Base-by-base conservation (phyloP, 2,329 filamentous ascomycete species). In the Thelonectria olida region DNA sequence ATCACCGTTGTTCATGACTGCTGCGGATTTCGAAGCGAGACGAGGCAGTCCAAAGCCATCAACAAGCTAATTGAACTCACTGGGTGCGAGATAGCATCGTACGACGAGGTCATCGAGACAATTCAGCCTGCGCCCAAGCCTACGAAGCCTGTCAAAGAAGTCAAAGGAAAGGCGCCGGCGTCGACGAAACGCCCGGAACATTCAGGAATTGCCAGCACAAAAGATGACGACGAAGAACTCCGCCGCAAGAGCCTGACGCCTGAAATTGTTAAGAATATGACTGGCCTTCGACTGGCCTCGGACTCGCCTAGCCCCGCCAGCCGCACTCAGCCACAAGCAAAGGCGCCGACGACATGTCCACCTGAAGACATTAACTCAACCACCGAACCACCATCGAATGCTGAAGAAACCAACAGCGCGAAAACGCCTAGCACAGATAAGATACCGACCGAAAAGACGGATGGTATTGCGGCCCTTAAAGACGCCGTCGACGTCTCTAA, bases 1-100 rank as follows among this genome's bases (percentile, higher is more conserved):
- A 92, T 97, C 71, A 96, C 91, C 5, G 81, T 98, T 12, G 81
- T 98, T 38, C 90, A 96, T 53, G 93, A 98, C 74, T 97, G 94
- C 75, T 88, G 97, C 56, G 94, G 93, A 10, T 97, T 90, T 72
- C 88, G 92, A 47, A 88, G 83, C 68, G 86, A 88, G 59, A 76
- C 81, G 17, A 87, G 92, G 42, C 93, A 97, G 68, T 81, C 86
- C 44, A 82, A 87, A 65, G 91, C 94, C 0, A 81, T 96, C 67
- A 84, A 85, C 53, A 87, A 88, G 55, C 89, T 97, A 74, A 83
- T 87, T 2, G 87, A 92, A 41, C 85, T 92, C 52, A 91, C 94
- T 62, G 92, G 91, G 27, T 93, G 91, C 47, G 86, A 88, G 45
- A 81, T 90, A 3, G 81, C 89, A 25, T 83, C 84, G 2, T 86